A percentile compares a stretch with the other conserved stretches of the same genome.
Evolutionary conservation across 2,329 filamentous ascomycete genomes (phyloP).

Genomic region (Microdochium trichocladiopsis): DNA sequence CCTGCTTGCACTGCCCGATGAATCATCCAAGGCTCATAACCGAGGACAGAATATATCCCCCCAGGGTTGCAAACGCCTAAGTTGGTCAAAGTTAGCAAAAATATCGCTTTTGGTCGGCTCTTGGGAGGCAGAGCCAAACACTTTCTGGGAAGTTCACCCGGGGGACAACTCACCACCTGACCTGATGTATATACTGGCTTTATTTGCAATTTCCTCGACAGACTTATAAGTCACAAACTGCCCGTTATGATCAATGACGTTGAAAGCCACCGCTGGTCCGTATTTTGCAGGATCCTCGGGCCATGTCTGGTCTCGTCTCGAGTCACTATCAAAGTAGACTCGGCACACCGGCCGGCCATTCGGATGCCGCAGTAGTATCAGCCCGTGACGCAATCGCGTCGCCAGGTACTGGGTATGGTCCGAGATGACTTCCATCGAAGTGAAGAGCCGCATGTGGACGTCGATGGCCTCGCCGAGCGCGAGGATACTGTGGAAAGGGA

Average conservation of each 20-base stretch:
- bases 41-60: slow-evolving; percentile 35
- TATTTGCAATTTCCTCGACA: slow-evolving; percentile 52
- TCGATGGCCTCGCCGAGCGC: slow-evolving; percentile 54
- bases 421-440: slow-evolving; percentile 51
- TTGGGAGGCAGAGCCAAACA: slow-evolving; percentile 5
- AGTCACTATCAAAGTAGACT: slow-evolving; percentile 46
- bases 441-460: slow-evolving; percentile 47
- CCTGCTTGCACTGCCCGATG: slow-evolving; percentile 46
- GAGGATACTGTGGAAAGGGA: slow-evolving; percentile 59
- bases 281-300: slow-evolving; percentile 31
- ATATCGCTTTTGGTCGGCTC: too few relatives aligned
- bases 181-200: slow-evolving; percentile 49
- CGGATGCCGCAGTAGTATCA: slow-evolving; percentile 40
- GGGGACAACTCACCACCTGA: slow-evolving; percentile 48
- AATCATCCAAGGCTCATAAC: slow-evolving; percentile 47
- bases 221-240: slow-evolving; percentile 46
- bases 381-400: slow-evolving; percentile 36
- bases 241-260: slow-evolving; percentile 45
- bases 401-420: slow-evolving; percentile 48
- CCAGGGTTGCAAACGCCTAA: slow-evolving; percentile 42
- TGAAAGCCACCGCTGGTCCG: slow-evolving; percentile 59
- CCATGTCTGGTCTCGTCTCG: slow-evolving; percentile 36
- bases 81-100: background rate
- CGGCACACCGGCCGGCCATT: slow-evolving; percentile 44
- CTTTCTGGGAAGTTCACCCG: too few relatives aligned